Base-by-base conservation (phyloP, 2,329 filamentous ascomycete species). In the Anthostomella pinea region DNA sequence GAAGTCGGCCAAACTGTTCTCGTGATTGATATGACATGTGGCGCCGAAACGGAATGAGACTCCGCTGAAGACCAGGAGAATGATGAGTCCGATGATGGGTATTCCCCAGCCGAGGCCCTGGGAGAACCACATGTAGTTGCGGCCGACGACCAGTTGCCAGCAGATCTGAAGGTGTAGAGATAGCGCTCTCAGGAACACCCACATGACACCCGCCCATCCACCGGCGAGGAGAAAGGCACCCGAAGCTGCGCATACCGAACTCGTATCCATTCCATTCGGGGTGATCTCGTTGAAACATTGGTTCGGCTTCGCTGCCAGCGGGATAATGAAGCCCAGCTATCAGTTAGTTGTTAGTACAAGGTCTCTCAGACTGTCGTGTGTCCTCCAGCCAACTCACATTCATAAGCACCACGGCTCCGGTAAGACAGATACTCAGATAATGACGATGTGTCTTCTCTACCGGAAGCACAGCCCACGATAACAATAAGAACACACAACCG, bases 131-230 rank as follows among this genome's bases (percentile, higher is more conserved):
- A 96, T 96, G 64, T 96, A 97, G 53, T 77, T 85, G 28, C 81
- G 78, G 24, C 93, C 93, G 4, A 95, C 86, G 6, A 91, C 81
- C 21, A 94, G 75, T 62, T 97, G 89, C 93, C 93, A 98, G 70
- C 90, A 96, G 48, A 98, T 96, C 63, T 97, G 93, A 17, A 98
- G 79, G 63, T 98, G 93, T 53, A 98, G 83, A 4, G 89, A 95
- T 21, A 97, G 67, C 0, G 91, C 86, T 46, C 93, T 81, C 42
- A 96, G 75, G 59, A 96, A 95, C 46, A 90, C 80, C 91, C 93
- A 98, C 63, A 95, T 81, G 20, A 88, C 79, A 29, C 83, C 86
- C 19, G 80, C 77, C 75, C 90, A 87, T 27, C 90, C 93, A 35
- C 93, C 93, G 19, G 90, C 77, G 33, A 97, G 75, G 33, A 98